phyloP scores from a whole-genome alignment of 2,329 filamentous ascomycete species.

The Alternaria burnsii region DNA sequence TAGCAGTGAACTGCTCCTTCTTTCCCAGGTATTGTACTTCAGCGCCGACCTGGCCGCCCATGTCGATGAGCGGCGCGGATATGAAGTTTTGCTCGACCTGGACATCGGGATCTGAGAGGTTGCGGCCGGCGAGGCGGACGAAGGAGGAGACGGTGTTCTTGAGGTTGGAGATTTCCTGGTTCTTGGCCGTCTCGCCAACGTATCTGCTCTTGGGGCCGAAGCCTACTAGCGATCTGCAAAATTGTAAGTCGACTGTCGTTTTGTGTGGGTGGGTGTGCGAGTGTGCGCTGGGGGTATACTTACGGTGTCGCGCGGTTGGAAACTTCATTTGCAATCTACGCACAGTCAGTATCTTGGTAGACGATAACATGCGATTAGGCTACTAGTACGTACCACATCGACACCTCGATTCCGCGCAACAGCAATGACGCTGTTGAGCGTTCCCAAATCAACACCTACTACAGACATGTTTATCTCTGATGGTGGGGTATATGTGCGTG shows the following conservation, averaged over 20 bases:
- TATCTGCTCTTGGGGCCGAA: conserved; percentile 95
- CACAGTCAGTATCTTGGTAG: conserved; percentile 41
- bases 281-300: conserved; percentile 56
- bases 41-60: conserved; percentile 93
- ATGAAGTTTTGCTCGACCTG: conserved; percentile 92
- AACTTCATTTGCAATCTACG: conserved; percentile 96
- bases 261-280: conserved; percentile 13
- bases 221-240: conserved; percentile 78
- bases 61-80: conserved; percentile 83
- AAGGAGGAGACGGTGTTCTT: conserved; percentile 97
- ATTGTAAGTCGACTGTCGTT: conserved; percentile 20
- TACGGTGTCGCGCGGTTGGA: conserved; percentile 98
- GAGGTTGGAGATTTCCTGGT: conserved; percentile 98
- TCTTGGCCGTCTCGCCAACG: conserved; percentile 94
- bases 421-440: conserved; percentile 95
- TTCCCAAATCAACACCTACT: conserved; percentile 91
- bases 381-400: conserved; percentile 85
- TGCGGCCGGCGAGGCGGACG: conserved; percentile 90
- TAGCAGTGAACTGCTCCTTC: conserved; percentile 94
- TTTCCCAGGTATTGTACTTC: conserved; percentile 93
- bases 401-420: conserved; percentile 98
- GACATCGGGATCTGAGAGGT: conserved; percentile 88
- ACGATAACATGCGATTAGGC: not conserved
- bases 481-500: conserved; percentile 43
- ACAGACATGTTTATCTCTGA: conserved; percentile 63